Percentiles rank a stretch among this genome's conserved stretches.
Evolutionary conservation across 768 basidiomycete genomes (phyloP).

Genomic region (Collybiopsis luxurians): DNA sequence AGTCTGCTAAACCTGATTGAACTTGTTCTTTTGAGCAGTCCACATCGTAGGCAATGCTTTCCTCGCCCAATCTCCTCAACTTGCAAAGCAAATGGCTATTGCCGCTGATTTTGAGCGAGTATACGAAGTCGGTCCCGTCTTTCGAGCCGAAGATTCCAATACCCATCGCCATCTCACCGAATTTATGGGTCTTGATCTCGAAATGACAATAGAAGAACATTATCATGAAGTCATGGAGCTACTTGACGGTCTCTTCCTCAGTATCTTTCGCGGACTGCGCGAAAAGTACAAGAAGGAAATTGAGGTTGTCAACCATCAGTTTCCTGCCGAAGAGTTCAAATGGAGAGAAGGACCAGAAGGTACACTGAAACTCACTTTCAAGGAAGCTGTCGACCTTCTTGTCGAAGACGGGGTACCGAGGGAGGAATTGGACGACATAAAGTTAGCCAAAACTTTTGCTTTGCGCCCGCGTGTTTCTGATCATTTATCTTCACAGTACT

Average conservation of each 20-base stretch:
- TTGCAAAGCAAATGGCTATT: conserved; percentile 99
- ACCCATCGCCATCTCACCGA: conserved; percentile 98
- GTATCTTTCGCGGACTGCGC: conserved; percentile 82
- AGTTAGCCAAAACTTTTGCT: conserved; percentile 40
- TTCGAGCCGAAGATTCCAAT: conserved; percentile 96
- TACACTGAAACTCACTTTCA: conserved; percentile 83
- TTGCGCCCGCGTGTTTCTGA: neutral
- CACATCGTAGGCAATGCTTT: conserved; percentile 71
- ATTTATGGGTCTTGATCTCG: conserved; percentile 97
- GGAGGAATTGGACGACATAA: conserved; percentile 85
- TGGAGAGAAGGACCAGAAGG: conserved; percentile 90
- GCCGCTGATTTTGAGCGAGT: conserved; percentile 98
- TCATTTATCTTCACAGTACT: too few species aligned
- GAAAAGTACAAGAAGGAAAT: conserved; percentile 82
- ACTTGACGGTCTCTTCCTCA: conserved; percentile 81
- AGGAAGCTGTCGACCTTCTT: conserved; percentile 83
- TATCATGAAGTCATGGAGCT: conserved; percentile 97
- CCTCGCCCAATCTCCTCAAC: conserved; percentile 95
- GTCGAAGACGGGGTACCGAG: conserved; percentile 82
- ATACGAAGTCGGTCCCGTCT: conserved; percentile 95
- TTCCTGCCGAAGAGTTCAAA: conserved; percentile 94
- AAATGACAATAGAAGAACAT: conserved; percentile 98
- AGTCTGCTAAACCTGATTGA: neutral
- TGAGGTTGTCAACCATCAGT: conserved; percentile 76
- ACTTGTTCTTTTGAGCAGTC: neutral